phyloP scores from a whole-genome alignment of 495 filamentous ascomycete genomes.

The Hypoxylon trugodes region DNA sequence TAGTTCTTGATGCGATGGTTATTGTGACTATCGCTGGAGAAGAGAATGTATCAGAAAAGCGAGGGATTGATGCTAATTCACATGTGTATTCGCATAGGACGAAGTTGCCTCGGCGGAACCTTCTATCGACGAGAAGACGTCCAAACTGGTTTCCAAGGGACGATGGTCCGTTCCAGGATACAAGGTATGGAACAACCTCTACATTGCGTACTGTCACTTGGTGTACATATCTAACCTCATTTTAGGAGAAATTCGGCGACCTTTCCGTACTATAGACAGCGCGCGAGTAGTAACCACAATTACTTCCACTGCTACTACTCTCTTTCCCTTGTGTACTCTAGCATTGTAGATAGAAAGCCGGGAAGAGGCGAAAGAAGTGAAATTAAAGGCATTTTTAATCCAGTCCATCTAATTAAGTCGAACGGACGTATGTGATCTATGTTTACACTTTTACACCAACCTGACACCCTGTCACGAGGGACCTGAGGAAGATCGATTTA shows the following conservation, averaged over 20 bases:
- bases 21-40: not conserved
- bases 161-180: conserved; percentile 98
- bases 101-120: conserved; percentile 92
- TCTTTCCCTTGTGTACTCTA: conserved; percentile 66
- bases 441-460: not conserved
- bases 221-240: conserved; percentile 16
- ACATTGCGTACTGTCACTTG: not conserved
- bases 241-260: conserved; percentile 97
- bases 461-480: not conserved
- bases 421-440: conserved; percentile 1
- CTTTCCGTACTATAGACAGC: conserved; percentile 82
- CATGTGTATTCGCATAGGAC: conserved; percentile 66
- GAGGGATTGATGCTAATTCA: conserved; percentile 32
- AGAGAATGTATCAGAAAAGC: not conserved
- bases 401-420: not conserved
- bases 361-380: conserved; percentile 38
- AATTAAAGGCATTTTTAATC: conserved; percentile 43
- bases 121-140: conserved; percentile 94
- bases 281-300: conserved; percentile 11
- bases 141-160: conserved; percentile 92
- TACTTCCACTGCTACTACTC: conserved; percentile 25
- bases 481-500: too few relatives aligned
- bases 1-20: not conserved
- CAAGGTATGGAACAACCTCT: conserved; percentile 72
- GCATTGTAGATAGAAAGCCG: conserved; percentile 62